Percentiles rank a stretch among this genome's conserved stretches.
Evolutionary conservation across 139 green algal species (phyloP).

Genomic region (Pleodorina starrii): DNA sequence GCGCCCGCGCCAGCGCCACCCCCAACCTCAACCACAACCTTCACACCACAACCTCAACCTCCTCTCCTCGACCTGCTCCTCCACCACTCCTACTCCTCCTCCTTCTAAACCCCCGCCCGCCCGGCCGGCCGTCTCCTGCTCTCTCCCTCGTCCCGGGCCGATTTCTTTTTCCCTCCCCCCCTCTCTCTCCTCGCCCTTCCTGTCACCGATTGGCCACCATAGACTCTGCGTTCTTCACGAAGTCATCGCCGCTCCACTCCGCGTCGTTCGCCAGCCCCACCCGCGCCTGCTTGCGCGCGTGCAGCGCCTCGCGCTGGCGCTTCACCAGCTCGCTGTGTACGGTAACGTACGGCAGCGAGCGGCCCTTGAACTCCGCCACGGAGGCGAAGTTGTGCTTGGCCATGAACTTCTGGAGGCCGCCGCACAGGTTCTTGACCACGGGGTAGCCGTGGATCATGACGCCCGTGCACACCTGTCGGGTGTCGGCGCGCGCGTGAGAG

Average conservation of each 20-base stretch:
- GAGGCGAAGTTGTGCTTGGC: constrained; percentile 87
- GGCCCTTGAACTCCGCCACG: constrained; percentile 91
- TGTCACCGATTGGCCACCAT: constrained; percentile 81
- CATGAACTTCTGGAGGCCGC: constrained; percentile 89
- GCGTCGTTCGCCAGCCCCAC: constrained; percentile 89
- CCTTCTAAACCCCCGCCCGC: no score
- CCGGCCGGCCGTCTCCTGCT: no score
- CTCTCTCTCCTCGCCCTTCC: no score
- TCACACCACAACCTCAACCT: no score
- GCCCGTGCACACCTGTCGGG: constrained; percentile 93
- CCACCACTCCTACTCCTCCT: no score
- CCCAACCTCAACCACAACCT: no score
- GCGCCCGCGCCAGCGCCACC: no score
- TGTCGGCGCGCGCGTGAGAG: no score
- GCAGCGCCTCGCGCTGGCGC: constrained; percentile 86
- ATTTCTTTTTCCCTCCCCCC: no score
- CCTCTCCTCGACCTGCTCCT: no score
- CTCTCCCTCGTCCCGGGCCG: no score
- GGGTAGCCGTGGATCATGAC: constrained; percentile 98
- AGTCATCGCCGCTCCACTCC: constrained; percentile 95
- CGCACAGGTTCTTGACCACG: constrained; percentile 91
- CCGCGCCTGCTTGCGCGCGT: constrained; percentile 78
- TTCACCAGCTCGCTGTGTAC: constrained; percentile 94
- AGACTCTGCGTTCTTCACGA: constrained; percentile 80
- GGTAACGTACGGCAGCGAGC: constrained; percentile 93